Conservation (phyloP, 2,329 filamentous ascomycete genomes). For the Cercospora canescens region DNA sequence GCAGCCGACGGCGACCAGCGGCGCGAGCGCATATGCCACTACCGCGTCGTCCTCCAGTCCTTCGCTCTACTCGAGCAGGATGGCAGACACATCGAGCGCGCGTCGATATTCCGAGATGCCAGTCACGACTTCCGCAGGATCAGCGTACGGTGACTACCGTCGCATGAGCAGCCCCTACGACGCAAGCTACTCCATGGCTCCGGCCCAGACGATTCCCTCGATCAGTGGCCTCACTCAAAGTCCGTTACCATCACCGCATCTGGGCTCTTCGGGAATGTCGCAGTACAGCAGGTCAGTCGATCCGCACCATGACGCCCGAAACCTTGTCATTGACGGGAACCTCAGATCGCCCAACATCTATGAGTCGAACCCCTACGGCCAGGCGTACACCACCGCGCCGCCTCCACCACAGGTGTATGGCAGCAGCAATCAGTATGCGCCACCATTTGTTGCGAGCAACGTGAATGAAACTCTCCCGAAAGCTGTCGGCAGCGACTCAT, state of each 20-base stretch:
- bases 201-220: slow-evolving; percentile 33
- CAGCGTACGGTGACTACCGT: slow-evolving; percentile 31
- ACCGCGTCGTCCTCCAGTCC: slow-evolving; percentile 33
- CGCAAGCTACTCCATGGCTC: slow-evolving; percentile 30
- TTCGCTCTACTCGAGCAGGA: slow-evolving; percentile 33
- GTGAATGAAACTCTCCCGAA: slow-evolving; percentile 28
- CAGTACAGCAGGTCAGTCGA: slow-evolving; percentile 31
- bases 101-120: slow-evolving; percentile 32
- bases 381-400: slow-evolving; percentile 30
- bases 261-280: slow-evolving; percentile 27
- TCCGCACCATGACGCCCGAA: not conserved
- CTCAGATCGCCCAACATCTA: slow-evolving; percentile 35
- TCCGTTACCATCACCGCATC: slow-evolving; percentile 33
- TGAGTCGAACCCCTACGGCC: slow-evolving; percentile 31
- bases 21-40: slow-evolving; percentile 27
- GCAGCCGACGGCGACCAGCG: slow-evolving; percentile 30
- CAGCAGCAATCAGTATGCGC: slow-evolving; percentile 27
- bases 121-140: slow-evolving; percentile 15
- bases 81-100: slow-evolving; percentile 21
- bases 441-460: slow-evolving; percentile 27
- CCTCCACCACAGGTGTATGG: slow-evolving; percentile 28
- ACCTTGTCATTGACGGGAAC: not conserved
- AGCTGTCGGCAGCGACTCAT: slow-evolving; percentile 25
- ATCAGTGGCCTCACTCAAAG: slow-evolving; percentile 38
- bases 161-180: slow-evolving; percentile 35